Evolutionary conservation across 2,329 filamentous ascomycete genomes (phyloP), one percentile per base, ranked within the genome.

Genomic region (Biscogniauxia sp.): DNA sequence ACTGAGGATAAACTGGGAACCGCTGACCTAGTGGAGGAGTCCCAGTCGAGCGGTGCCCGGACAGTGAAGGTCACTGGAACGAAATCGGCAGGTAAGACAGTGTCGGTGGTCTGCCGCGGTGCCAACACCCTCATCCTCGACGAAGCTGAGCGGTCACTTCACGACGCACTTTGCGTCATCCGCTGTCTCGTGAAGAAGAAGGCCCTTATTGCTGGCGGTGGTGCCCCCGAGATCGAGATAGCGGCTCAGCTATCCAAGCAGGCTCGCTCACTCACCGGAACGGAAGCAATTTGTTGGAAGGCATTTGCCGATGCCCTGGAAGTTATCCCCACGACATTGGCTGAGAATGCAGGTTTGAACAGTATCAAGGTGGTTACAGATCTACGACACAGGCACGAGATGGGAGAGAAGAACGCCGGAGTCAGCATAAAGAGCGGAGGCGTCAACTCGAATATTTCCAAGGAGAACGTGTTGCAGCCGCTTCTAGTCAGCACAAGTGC

Each of bases 181-280:
- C 90, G 95, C 70, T 99, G 95, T 75, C 80, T 99, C 63, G 95
- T 99, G 69, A 99, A 99, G 88, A 99, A 98, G 87, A 96, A 96
- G 81, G 95, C 95, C n/a, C 86, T 99, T 60, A 96, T 99, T 71
- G 94, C 96, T 15, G 95, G 95, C 77, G 95, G 95, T 72, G 95
- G 95, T 74, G 95, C 95, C 1, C 92, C 95, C 25, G 95, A 99
- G 78, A 96, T 98, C 71, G 93, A 98, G 79, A 94, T 99, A 70
- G 92, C 95, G 20, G 90, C 95, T 58, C 86, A 92, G 72, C 85
- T 99, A 37, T 87, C 90, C 60, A 89, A 91, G 77, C 90, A 91
- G 73, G 87, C 94, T 8, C 90, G 93, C 68, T 88, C 89, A 70
- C 83, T 97, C 62, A 88, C 89, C 0, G 96, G 96, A 62, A 97